Conservation (phyloP, 108 stramenopile genomes). For the Aurantiochytrium sp. region DNA sequence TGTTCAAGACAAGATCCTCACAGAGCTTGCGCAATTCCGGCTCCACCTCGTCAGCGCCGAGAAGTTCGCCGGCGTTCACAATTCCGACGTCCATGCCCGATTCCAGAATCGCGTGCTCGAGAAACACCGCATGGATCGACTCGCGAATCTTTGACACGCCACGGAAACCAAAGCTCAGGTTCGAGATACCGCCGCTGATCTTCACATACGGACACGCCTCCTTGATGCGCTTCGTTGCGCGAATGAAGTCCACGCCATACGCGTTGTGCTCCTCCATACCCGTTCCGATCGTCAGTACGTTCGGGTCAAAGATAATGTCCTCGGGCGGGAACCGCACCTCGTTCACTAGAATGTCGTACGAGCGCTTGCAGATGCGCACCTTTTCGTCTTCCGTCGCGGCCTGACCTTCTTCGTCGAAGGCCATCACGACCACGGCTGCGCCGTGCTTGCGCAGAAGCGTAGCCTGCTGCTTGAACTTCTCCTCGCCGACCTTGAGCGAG, state of each 20-base stretch:
- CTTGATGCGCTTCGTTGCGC: constrained; percentile 83
- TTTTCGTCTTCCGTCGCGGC: constrained; percentile 91
- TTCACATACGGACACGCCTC: constrained; percentile 89
- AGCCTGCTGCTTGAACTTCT: constrained; percentile 89
- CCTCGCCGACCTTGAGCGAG: constrained; percentile 95
- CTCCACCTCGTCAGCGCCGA: constrained; percentile 72
- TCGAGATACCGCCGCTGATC: constrained; percentile 95
- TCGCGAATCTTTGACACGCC: constrained; percentile 80
- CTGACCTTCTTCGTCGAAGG: constrained; percentile 98
- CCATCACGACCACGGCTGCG: constrained; percentile 97
- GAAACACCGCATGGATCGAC: constrained; percentile 94
- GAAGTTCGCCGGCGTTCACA: constrained; percentile 91
- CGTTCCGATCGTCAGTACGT: constrained; percentile 94
- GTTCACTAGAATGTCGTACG: constrained; percentile 94
- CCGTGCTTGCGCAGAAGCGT: constrained; percentile 88
- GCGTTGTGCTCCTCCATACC: constrained; percentile 94
- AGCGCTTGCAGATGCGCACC: constrained; percentile 96
- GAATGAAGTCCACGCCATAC: constrained; percentile 97
- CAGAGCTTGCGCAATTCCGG: constrained; percentile 64
- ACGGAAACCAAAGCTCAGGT: constrained; percentile 97
- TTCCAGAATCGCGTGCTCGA: constrained; percentile 73
- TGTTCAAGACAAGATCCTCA: constrained; percentile 66
- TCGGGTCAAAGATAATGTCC: constrained; percentile 98
- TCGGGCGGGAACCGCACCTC: constrained; percentile 90
- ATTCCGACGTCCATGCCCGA: constrained; percentile 99